These are phyloP conservation scores for Clitoria ternatea DNA, from an alignment of 306 rosid species.

Conservation along the genomic window DNA sequence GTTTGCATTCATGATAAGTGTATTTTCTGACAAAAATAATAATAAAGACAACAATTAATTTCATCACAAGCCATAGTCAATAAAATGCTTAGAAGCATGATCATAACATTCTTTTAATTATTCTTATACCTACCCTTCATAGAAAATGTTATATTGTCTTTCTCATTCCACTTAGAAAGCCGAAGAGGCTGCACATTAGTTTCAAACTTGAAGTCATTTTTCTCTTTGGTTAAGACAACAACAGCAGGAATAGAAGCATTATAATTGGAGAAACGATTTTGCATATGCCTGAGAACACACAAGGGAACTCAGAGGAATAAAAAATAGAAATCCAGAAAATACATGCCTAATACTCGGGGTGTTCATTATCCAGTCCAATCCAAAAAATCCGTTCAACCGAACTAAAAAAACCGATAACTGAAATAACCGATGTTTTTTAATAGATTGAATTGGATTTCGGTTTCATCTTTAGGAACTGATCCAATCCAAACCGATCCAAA, in stretches of 20 bases:
- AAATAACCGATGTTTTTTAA: too few species aligned
- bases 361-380: too few species aligned
- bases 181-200: conserved; percentile 38
- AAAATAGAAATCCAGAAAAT: too few species aligned
- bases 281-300: conserved; percentile 30
- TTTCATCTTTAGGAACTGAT: too few species aligned
- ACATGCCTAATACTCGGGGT: too few species aligned
- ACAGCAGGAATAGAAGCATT: conserved; percentile 32
- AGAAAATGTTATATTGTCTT: not conserved
- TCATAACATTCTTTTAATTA: not conserved
- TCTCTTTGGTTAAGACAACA: conserved; percentile 30
- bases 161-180: conserved; percentile 26
- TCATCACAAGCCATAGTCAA: not conserved
- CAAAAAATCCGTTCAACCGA: too few species aligned
- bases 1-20: conserved; percentile 33
- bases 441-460: too few species aligned
- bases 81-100: not conserved
- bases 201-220: conserved; percentile 34
- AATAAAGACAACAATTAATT: not conserved
- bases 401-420: too few species aligned
- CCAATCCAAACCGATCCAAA: too few species aligned
- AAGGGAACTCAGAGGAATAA: not conserved
- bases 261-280: conserved; percentile 35
- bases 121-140: conserved; percentile 32
- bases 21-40: conserved; percentile 27